phyloP scores from a whole-genome alignment of 257 asterid genomes.

The Leonotis leonurus region DNA sequence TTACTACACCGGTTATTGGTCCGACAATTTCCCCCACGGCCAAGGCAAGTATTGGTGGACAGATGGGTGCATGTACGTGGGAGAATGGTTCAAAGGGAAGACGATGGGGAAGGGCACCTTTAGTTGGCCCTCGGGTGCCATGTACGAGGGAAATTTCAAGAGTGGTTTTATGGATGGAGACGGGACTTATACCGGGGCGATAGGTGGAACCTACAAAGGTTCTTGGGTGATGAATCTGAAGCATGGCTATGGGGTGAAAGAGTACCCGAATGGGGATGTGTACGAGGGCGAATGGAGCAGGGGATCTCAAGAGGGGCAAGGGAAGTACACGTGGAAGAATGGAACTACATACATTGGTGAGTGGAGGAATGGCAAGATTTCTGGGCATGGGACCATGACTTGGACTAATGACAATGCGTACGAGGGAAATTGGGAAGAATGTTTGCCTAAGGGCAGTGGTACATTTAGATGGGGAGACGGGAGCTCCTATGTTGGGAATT shows the following conservation, averaged over 20 bases:
- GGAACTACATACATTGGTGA: constrained; percentile 67
- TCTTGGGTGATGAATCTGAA: constrained; percentile 82
- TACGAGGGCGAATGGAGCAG: constrained; percentile 88
- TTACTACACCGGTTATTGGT: constrained; percentile 76
- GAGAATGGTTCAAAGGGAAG: constrained; percentile 81
- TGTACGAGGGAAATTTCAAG: constrained; percentile 76
- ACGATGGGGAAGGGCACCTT: constrained; percentile 70
- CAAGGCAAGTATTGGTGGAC: constrained; percentile 91
- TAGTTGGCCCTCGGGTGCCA: constrained; percentile 86
- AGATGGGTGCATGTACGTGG: constrained; percentile 84
- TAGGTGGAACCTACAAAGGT: constrained; percentile 57
- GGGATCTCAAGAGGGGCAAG: constrained; percentile 66
- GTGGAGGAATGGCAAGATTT: constrained; percentile 61
- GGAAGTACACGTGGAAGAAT: constrained; percentile 67
- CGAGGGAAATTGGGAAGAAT: constrained; percentile 81
- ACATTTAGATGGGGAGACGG: constrained; percentile 64
- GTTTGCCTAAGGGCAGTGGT: constrained; percentile 68
- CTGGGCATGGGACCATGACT: constrained; percentile 52
- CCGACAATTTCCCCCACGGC: constrained; percentile 74
- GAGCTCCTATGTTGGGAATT: constrained; percentile 62
- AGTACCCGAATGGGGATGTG: constrained; percentile 56
- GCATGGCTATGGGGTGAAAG: constrained; percentile 65
- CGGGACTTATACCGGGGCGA: constrained; percentile 58
- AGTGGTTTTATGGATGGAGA: constrained; percentile 97
- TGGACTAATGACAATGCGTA: constrained; percentile 59